Conservation (phyloP, 2,329 filamentous ascomycete species). For the Paracorniculantispora psalliotae region DNA sequence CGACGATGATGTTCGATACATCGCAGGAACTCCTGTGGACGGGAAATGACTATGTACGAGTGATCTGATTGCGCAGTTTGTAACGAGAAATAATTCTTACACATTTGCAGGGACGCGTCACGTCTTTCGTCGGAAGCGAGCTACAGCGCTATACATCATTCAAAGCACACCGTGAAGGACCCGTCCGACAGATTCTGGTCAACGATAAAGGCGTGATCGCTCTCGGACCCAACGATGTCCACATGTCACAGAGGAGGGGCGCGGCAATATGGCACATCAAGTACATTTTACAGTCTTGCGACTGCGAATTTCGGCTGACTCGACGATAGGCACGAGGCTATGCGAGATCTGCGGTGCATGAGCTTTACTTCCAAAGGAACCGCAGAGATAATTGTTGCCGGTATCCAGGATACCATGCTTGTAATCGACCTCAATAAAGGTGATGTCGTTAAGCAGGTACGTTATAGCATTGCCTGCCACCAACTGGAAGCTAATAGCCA, state of each 20-base stretch:
- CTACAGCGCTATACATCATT: constrained; percentile 89
- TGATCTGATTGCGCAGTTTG: background rate
- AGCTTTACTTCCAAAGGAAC: constrained; percentile 86
- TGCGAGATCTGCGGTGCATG: constrained; percentile 90
- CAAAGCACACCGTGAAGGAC: constrained; percentile 73
- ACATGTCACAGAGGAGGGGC: constrained; percentile 81
- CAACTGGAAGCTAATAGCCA: constrained; percentile 25
- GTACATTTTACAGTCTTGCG: constrained; percentile 37
- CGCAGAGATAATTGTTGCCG: constrained; percentile 79
- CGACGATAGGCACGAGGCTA: constrained; percentile 57
- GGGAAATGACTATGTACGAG: constrained; percentile 78
- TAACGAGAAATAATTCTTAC: constrained; percentile 20
- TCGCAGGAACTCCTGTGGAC: constrained; percentile 88
- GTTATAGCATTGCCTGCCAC: background rate
- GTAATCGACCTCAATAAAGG: constrained; percentile 67
- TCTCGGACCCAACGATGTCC: constrained; percentile 76
- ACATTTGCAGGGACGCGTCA: constrained; percentile 67
- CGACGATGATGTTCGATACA: constrained; percentile 83
- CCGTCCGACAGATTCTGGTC: constrained; percentile 82
- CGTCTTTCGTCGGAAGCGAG: constrained; percentile 81
- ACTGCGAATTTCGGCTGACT: constrained; percentile 17
- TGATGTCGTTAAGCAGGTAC: constrained; percentile 62
- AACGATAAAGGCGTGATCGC: constrained; percentile 87
- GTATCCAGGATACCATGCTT: constrained; percentile 82
- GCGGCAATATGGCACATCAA: constrained; percentile 83